Percentiles rank a stretch among this genome's conserved stretches.
phyloP scores from a whole-genome alignment of 2,329 filamentous ascomycete species.

The Curvularia lunata region DNA sequence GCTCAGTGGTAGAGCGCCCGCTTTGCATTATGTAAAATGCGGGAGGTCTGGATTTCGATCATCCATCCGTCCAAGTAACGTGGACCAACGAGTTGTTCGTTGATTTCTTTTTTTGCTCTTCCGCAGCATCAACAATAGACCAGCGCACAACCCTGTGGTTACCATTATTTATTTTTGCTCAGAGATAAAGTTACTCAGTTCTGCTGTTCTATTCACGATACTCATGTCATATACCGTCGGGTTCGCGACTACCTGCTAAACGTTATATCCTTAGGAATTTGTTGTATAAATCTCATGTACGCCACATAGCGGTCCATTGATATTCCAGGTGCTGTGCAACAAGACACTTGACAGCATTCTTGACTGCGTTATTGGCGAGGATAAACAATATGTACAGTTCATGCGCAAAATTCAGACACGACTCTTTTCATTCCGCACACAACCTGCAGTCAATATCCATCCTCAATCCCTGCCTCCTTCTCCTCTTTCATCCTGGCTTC shows the following conservation, averaged over 20 bases:
- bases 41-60: conserved; percentile 46
- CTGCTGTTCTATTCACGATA: no score
- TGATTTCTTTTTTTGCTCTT: not conserved
- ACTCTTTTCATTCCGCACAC: not conserved
- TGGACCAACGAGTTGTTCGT: conserved; percentile 4
- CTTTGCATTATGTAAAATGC: conserved; percentile 45
- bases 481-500: not conserved
- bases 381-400: no score
- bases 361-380: no score
- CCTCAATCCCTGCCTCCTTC: not conserved
- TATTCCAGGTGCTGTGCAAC: not conserved
- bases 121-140: not conserved
- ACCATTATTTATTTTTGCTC: not conserved
- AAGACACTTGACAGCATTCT: no score
- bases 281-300: no score
- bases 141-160: not conserved
- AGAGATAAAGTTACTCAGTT: not conserved
- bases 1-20: conserved; percentile 51
- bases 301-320: not conserved
- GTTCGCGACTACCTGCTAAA: not conserved
- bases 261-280: not conserved
- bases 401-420: no score
- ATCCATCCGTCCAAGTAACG: conserved; percentile 31
- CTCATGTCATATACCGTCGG: not conserved
- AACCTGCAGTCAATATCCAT: not conserved